Base-by-base conservation (phyloP, 495 filamentous ascomycete genomes). In the Cercophora newfieldiana region DNA sequence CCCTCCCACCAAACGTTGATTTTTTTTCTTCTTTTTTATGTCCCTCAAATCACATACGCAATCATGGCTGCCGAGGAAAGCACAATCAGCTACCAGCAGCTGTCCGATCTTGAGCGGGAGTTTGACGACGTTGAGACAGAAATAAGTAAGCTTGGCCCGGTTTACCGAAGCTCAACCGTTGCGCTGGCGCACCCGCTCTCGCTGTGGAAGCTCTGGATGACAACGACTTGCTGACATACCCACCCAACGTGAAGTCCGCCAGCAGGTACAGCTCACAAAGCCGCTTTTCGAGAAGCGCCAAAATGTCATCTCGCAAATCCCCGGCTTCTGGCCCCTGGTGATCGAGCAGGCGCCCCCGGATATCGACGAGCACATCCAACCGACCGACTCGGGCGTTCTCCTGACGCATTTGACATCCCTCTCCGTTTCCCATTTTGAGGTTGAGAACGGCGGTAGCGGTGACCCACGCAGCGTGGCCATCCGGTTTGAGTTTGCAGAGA, bases 281-380 rank as follows among this genome's bases (percentile, higher is more conserved):
- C 84, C 89, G 28, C 83, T 94, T 64, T 96, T 90, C 79, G 78
- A 84, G 62, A 88, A 89, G 79, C 90, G 94, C 73, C 80, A 83
- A n/a, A 80, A 84, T 71, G 74, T 90, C 63, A 83, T 91, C 64
- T 76, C 83, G 61, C 78, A 86, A 69, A 93, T 96, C 72, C 81
- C 82, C 30, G 86, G 91, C 80, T 97, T 97, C 87, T 97, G 94
- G 94, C 80, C 90, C 29, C 82, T 94, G 65, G 92, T 97, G 49
- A 80, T 97, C 72, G 89, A 94, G 74, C 89, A 92, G 77, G 88
- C 92, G 5, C 91, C 93, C 1, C 81, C 82, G 28, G 90, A 96
- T 59, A 86, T 97, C 67, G 93, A 96, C 77, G 89, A 91, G 74
- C 90, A 86, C 78, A 91, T 97, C 71, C 89, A 90, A 65, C 87